Evolutionary conservation across 1,284 basidiomycete genomes (phyloP).

Genomic region (Irpex sp.): DNA sequence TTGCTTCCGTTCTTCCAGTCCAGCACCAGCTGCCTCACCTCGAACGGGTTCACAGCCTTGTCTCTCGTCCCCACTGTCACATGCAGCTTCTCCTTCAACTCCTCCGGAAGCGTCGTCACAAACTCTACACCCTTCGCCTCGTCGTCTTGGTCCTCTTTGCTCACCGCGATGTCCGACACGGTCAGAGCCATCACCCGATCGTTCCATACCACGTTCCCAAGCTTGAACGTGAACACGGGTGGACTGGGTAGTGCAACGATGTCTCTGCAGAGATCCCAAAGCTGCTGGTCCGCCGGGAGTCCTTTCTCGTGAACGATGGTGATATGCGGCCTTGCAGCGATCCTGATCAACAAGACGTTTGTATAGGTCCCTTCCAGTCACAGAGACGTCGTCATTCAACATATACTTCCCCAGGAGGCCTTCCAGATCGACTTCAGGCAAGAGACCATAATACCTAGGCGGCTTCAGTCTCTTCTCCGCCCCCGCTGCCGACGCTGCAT

Average conservation of each 20-base stretch:
- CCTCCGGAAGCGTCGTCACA: slow-evolving; percentile 51
- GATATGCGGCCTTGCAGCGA: slow-evolving; percentile 82
- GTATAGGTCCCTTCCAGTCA: slow-evolving; percentile 56
- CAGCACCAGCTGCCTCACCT: slow-evolving; percentile 75
- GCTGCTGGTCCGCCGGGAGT: slow-evolving; percentile 51
- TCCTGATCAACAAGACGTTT: slow-evolving; percentile 53
- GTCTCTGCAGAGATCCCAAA: slow-evolving; percentile 76
- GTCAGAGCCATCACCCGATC: slow-evolving; percentile 84
- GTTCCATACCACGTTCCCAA: slow-evolving; percentile 83
- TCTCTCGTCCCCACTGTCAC: slow-evolving; percentile 89
- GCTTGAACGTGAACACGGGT: slow-evolving; percentile 68
- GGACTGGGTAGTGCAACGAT: slow-evolving; percentile 52
- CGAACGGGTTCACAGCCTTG: slow-evolving; percentile 68
- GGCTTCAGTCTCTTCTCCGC: slow-evolving; percentile 12
- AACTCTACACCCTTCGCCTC: slow-evolving; percentile 56
- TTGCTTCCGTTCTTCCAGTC: slow-evolving; percentile 50
- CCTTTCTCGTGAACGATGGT: slow-evolving; percentile 85
- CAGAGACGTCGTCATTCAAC: slow-evolving; percentile 33
- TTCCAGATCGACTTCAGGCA: slow-evolving; percentile 77
- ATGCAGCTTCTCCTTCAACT: slow-evolving; percentile 70
- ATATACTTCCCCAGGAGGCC: slow-evolving; percentile 51
- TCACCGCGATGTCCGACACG: slow-evolving; percentile 62
- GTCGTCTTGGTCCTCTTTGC: slow-evolving; percentile 36
- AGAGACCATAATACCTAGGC: slow-evolving; percentile 82
- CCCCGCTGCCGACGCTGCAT: background rate